Base-by-base conservation (phyloP, 768 basidiomycete species). In the Pholiota microspora region DNA sequence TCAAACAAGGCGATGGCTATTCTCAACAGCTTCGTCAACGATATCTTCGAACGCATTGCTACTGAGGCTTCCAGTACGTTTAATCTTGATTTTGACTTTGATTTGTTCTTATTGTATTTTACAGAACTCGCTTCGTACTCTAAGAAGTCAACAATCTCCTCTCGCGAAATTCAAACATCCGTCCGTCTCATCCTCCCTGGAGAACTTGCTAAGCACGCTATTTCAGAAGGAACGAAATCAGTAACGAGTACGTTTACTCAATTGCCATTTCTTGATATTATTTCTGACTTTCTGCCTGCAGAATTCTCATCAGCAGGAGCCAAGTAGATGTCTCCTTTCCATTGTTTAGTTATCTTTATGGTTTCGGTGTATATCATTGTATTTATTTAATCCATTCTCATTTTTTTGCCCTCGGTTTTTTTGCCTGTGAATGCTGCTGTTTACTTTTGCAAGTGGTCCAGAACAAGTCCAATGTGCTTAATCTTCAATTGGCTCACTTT, bases 1-100 rank as follows among this genome's bases (percentile, higher is more conserved):
- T 95, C 94, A 52, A 98, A 97, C 86, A 96, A 96, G 81, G 94
- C 93, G 18, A 95, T 96, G 92, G 89, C 93, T 57, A 95, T 97
- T 68, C 74, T 97, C 54, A 96, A 96, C 81, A 92, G 88, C 54
- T 97, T 97, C 68, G 94, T 97, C 66, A 94, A 94, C 65, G 94
- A 97, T 64, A 96, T 93, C 61, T 94, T 93, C 60, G 92, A 93
- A 68, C 89, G 92, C n/a, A 92, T 94, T 64, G 92, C 92, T 9
- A 85, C 88, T 0, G 92, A 94, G 68, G 92, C 92, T 34, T 92
- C 92, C 53, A 93, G 89, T 92, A 63, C 35, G 88, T 81, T 3
- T 25, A 35, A 8, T 45, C 32, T 23, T 40, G 5, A 2, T 45
- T 27, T 54, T 21, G 5, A 2, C 4, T 36, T 21, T 51, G 25